Conservation (phyloP, 73 alveolate genomes). For the Uronychia setigera region DNA sequence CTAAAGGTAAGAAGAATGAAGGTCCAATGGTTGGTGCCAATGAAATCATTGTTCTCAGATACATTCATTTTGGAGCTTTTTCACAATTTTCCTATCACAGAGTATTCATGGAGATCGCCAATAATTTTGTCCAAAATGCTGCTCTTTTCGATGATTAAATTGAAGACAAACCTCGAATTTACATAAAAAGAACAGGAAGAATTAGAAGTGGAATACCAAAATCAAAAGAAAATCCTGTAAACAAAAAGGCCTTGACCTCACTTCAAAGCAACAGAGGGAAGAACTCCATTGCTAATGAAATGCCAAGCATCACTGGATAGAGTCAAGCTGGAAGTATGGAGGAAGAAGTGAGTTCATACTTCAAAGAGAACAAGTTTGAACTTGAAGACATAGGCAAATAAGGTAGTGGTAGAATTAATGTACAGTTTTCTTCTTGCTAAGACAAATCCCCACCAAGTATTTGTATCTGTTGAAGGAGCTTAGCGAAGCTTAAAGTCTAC, state of each 20-base stretch:
- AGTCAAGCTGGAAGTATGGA: no score
- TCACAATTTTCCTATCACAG: not conserved
- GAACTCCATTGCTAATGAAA: no score
- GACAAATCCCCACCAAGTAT: not conserved
- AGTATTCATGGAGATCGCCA: not conserved
- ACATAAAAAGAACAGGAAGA: not conserved
- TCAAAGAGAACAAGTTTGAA: no score
- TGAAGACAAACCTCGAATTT: not conserved
- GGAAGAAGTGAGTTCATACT: no score
- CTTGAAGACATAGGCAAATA: not conserved
- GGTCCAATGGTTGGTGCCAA: not conserved
- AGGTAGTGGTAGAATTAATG: not conserved
- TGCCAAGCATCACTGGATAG: no score
- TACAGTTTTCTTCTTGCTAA: not conserved
- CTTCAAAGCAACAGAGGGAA: no score
- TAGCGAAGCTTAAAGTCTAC: not conserved
- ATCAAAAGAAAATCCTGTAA: no score
- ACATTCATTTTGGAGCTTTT: not conserved
- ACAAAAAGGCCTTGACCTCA: no score
- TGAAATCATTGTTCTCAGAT: not conserved
- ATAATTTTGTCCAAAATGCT: not conserved
- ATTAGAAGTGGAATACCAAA: not conserved
- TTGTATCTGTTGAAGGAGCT: not conserved
- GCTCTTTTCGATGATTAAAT: not conserved
- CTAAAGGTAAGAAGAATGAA: no score